A percentile compares a stretch with the other conserved stretches of the same genome.
phyloP scores from a whole-genome alignment of 2,329 filamentous ascomycete species.

The Tothia fuscella region DNA sequence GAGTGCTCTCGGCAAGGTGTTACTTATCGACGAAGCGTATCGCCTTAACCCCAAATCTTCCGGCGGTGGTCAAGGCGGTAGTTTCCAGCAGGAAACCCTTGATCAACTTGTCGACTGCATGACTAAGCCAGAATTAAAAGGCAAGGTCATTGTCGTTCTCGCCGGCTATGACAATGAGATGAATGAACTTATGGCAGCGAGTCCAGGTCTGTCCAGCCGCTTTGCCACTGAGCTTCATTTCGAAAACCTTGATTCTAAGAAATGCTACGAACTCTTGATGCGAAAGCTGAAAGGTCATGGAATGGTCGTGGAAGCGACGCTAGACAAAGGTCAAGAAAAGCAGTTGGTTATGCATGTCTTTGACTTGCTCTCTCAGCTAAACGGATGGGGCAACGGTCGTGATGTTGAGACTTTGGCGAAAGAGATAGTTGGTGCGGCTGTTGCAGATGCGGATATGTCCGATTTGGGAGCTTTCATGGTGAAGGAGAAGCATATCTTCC shows the following conservation, averaged over 20 bases:
- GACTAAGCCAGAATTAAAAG: slow-evolving; percentile 3
- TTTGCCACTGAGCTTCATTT: background rate
- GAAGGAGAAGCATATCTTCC: too few relatives aligned
- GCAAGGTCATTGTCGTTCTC: slow-evolving; percentile 6
- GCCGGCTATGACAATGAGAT: slow-evolving; percentile 2
- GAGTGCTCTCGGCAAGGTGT: slow-evolving; percentile 49
- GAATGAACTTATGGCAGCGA: background rate
- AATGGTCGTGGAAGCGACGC: background rate
- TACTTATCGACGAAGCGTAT: slow-evolving; percentile 74
- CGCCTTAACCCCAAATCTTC: slow-evolving; percentile 39
- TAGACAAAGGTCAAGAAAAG: background rate
- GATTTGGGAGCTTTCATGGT: too few relatives aligned
- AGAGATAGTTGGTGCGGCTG: background rate
- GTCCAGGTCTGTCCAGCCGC: slow-evolving; percentile 5
- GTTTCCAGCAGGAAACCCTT: slow-evolving; percentile 22
- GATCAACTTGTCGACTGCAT: background rate
- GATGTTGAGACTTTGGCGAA: background rate
- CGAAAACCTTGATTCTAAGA: background rate
- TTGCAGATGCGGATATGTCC: too few relatives aligned
- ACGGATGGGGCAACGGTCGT: background rate
- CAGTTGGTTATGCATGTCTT: background rate
- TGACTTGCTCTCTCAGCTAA: background rate
- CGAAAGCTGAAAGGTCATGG: background rate
- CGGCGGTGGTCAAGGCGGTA: slow-evolving; percentile 19
- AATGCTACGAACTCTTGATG: background rate